Evolutionary conservation across 2,329 filamentous ascomycete genomes (phyloP).

Genomic region (Aspergillus viridinutans): DNA sequence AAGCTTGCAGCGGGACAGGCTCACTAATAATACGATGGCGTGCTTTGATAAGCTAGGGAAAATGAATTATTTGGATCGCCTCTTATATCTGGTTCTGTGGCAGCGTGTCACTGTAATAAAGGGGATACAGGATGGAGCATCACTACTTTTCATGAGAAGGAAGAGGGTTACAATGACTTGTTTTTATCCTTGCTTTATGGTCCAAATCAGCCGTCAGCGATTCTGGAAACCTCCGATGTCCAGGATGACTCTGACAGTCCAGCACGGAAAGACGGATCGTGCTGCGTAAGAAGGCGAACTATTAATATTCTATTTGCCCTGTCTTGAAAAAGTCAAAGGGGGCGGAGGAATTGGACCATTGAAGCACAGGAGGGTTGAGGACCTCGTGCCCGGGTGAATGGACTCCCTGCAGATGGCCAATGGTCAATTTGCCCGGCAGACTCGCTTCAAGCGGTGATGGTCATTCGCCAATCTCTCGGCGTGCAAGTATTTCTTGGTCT

Average conservation of each 20-base stretch:
- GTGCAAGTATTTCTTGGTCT: background rate
- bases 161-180: background rate
- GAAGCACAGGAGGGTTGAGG: background rate
- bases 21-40: background rate
- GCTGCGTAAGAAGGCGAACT: background rate
- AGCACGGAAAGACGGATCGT: background rate
- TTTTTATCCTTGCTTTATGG: background rate
- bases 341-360: background rate
- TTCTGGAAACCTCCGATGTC: background rate
- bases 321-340: background rate
- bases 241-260: background rate
- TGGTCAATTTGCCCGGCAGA: background rate
- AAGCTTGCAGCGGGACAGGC: conserved; percentile 3
- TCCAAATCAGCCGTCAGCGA: background rate
- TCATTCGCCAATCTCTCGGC: background rate
- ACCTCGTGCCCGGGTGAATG: background rate
- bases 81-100: background rate
- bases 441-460: background rate
- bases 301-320: background rate
- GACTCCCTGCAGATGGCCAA: background rate
- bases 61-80: background rate
- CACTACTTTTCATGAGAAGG: background rate
- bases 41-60: conserved; percentile 2
- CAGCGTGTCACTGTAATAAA: background rate
- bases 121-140: too few relatives aligned